phyloP scores from a whole-genome alignment of 2,329 filamentous ascomycete species.

The Aaosphaeria arxii region DNA sequence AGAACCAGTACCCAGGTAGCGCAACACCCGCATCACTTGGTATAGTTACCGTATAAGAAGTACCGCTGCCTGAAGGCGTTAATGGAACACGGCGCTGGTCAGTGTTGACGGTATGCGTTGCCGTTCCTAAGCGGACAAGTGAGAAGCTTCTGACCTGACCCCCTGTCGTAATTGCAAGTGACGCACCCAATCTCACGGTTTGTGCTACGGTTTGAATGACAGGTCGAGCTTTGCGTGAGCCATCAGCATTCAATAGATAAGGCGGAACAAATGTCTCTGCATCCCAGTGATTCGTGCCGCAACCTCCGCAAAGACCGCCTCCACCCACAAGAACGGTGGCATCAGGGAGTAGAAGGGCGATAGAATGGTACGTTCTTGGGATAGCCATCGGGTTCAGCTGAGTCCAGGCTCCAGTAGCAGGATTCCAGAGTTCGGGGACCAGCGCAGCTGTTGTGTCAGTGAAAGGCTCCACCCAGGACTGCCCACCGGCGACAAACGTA shows the following conservation, averaged over 20 bases:
- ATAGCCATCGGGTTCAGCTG: constrained; percentile 17
- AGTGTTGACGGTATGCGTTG: constrained; percentile 57
- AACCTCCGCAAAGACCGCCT: constrained; percentile 46
- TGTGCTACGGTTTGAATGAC: constrained; percentile 36
- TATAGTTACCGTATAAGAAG: constrained; percentile 40
- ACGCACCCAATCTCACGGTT: constrained; percentile 28
- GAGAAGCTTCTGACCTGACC: constrained; percentile 32
- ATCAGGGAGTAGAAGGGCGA: constrained; percentile 24
- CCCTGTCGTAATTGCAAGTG: constrained; percentile 28
- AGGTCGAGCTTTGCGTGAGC: constrained; percentile 43
- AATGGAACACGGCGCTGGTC: constrained; percentile 56
- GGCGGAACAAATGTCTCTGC: constrained; percentile 56
- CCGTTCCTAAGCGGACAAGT: constrained; percentile 49
- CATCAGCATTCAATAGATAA: constrained; percentile 52
- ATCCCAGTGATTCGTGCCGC: constrained; percentile 51
- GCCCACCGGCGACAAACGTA: constrained; percentile 32
- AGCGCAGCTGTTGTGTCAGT: constrained; percentile 14
- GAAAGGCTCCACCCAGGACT: constrained; percentile 15
- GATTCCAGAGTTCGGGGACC: constrained; percentile 22
- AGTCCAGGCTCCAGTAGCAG: constrained; percentile 16
- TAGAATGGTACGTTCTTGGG: constrained; percentile 26
- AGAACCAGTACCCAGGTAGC: constrained; percentile 54
- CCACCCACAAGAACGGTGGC: constrained; percentile 21
- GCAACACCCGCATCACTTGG: constrained; percentile 50
- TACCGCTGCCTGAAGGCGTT: constrained; percentile 24